Percentiles rank a stretch among this genome's conserved stretches.
Conservation (phyloP, 305 asterid species). For the Ruellia speciosa region DNA sequence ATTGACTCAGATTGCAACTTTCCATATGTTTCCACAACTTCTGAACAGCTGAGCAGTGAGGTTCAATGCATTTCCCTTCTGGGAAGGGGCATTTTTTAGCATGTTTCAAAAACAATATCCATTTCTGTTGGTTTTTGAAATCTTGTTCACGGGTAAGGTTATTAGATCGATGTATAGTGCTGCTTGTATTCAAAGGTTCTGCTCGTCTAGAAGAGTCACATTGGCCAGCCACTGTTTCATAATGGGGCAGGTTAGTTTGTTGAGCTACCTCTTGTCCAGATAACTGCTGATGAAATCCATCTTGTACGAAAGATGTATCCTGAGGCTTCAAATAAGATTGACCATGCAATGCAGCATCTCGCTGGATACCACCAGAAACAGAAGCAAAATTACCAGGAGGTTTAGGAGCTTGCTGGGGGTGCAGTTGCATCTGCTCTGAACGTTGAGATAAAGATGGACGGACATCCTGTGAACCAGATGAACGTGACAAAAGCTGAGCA, state of each 20-base stretch:
- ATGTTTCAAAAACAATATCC: conserved; percentile 83
- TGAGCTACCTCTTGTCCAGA: conserved; percentile 61
- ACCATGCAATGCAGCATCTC: conserved; percentile 41
- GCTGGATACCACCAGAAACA: conserved; percentile 36
- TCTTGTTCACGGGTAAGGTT: conserved; percentile 46
- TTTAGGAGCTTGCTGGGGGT: conserved; percentile 38
- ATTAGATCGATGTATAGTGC: conserved; percentile 34
- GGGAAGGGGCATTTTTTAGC: conserved; percentile 81
- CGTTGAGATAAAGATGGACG: conserved; percentile 42
- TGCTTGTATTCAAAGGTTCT: conserved; percentile 38
- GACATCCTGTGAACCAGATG: conserved; percentile 40
- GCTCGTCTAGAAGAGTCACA: conserved; percentile 44
- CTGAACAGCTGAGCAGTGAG: conserved; percentile 56
- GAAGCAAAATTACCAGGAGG: conserved; percentile 43
- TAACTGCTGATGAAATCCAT: conserved; percentile 54
- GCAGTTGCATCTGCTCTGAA: conserved; percentile 55
- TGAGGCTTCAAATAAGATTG: conserved; percentile 62
- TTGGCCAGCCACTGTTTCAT: conserved; percentile 51
- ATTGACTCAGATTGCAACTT: conserved; percentile 47
- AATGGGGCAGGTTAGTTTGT: conserved; percentile 52
- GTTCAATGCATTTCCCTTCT: conserved; percentile 74
- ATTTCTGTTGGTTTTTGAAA: conserved; percentile 61
- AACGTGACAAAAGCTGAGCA: conserved; percentile 44
- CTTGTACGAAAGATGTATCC: conserved; percentile 41
- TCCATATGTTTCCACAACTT: conserved; percentile 64